These are phyloP conservation scores for Drechslerella coelobrocha DNA, from an alignment of 2,329 filamentous ascomycete species.

Conservation along the genomic window DNA sequence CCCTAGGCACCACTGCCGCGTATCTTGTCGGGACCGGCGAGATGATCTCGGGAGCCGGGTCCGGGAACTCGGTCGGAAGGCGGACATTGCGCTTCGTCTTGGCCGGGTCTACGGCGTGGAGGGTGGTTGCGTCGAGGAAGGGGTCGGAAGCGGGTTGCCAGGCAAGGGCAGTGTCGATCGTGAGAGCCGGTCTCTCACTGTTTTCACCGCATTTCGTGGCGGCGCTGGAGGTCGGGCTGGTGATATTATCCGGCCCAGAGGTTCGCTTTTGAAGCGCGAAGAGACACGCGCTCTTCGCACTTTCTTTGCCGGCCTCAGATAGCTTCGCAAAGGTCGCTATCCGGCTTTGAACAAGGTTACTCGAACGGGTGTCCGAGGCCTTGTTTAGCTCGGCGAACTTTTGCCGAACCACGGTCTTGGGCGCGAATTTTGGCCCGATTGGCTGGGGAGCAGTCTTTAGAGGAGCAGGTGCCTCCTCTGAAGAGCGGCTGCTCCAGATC, in stretches of 20 bases:
- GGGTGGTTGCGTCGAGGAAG: background rate
- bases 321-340: constrained; percentile 26
- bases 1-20: background rate
- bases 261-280: constrained; percentile 11
- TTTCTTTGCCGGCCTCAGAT: constrained; percentile 13
- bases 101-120: background rate
- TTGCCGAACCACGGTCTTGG: constrained; percentile 15
- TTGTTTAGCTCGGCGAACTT: constrained; percentile 6
- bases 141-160: background rate
- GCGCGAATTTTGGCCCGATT: background rate
- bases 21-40: background rate
- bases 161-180: background rate
- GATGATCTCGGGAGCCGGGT: background rate
- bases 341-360: constrained; percentile 20
- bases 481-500: constrained; percentile 23
- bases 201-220: background rate
- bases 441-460: background rate
- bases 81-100: background rate
- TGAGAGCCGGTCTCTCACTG: constrained; percentile 1
- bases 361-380: constrained; percentile 1
- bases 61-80: constrained; percentile 6
- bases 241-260: background rate
- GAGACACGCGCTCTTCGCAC: constrained; percentile 6
- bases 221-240: constrained; percentile 4
- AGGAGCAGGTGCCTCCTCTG: background rate